Percentiles rank a stretch among this genome's conserved stretches.
Conservation (phyloP, 306 rosid genomes). For the Ormosia semicastrata region DNA sequence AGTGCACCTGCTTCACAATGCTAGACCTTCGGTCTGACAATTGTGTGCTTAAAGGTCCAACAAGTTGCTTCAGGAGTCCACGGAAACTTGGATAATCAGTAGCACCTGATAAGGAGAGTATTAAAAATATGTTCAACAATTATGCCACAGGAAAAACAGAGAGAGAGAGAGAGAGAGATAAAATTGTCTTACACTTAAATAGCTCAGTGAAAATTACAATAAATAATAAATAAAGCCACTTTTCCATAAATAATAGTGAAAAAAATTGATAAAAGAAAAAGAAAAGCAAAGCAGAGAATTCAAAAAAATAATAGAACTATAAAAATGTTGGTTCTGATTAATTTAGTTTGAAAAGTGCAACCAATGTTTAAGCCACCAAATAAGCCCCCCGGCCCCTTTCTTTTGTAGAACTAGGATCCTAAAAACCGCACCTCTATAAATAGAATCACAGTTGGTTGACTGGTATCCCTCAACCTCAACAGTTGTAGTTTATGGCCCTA, state of each 20-base stretch:
- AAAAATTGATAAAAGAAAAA: background rate
- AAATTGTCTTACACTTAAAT: background rate
- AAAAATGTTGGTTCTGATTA: background rate
- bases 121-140: constrained; percentile 11
- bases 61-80: constrained; percentile 94
- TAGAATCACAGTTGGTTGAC: background rate
- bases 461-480: background rate
- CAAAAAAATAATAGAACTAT: constrained; percentile 5
- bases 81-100: constrained; percentile 85
- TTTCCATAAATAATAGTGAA: background rate
- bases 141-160: background rate
- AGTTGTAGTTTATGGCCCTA: background rate
- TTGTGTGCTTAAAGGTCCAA: constrained; percentile 87
- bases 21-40: constrained; percentile 97
- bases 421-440: background rate
- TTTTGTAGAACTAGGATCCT: constrained; percentile 14
- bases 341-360: constrained; percentile 8
- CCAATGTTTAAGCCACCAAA: constrained; percentile 4
- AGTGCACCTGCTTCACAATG: constrained; percentile 92
- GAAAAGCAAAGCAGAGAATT: constrained; percentile 8
- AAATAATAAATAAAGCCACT: constrained; percentile 1
- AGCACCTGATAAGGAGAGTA: constrained; percentile 66
- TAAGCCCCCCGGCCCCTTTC: background rate
- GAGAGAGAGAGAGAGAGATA: background rate
- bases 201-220: constrained; percentile 1